Conservation (phyloP, 306 rosid species). For the Acacia acuminata region DNA sequence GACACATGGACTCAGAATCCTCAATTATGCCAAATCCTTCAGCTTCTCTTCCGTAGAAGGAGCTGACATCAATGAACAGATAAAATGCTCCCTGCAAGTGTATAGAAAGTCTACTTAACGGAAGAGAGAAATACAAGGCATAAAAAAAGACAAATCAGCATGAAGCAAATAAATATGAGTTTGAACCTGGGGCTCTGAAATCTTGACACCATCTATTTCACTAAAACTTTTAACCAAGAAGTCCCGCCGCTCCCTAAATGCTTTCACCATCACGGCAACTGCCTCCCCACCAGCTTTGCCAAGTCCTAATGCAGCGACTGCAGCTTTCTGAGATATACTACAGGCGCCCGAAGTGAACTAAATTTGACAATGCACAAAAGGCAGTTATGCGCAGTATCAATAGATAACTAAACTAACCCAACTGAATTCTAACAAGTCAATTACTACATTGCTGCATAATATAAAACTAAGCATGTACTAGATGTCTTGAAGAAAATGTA, state of each 20-base stretch:
- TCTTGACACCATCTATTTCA: conserved; percentile 74
- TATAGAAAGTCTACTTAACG: conserved; percentile 1
- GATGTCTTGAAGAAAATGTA: conserved; percentile 11
- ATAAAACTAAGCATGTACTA: conserved; percentile 15
- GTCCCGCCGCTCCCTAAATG: conserved; percentile 89
- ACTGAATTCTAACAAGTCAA: neutral
- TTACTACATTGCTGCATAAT: conserved; percentile 10
- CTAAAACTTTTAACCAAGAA: conserved; percentile 80
- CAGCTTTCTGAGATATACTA: conserved; percentile 97
- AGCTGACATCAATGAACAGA: conserved; percentile 85
- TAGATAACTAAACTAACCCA: conserved; percentile 5
- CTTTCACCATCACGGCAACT: conserved; percentile 83
- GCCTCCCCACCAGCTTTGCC: conserved; percentile 97
- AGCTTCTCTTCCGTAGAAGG: conserved; percentile 75
- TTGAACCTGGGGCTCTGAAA: conserved; percentile 83
- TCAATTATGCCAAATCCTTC: conserved; percentile 86
- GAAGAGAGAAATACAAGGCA: conserved; percentile 3
- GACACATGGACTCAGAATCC: conserved; percentile 81
- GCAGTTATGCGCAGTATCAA: conserved; percentile 1
- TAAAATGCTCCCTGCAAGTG: conserved; percentile 91
- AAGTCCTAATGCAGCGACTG: conserved; percentile 86
- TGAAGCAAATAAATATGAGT: conserved; percentile 17
- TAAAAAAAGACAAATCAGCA: neutral
- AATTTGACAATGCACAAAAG: conserved; percentile 38
- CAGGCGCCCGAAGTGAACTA: conserved; percentile 92